These are phyloP conservation scores for Sarocladiaceae sp. DNA, from an alignment of 2,329 filamentous ascomycete genomes.

Conservation along the genomic window DNA sequence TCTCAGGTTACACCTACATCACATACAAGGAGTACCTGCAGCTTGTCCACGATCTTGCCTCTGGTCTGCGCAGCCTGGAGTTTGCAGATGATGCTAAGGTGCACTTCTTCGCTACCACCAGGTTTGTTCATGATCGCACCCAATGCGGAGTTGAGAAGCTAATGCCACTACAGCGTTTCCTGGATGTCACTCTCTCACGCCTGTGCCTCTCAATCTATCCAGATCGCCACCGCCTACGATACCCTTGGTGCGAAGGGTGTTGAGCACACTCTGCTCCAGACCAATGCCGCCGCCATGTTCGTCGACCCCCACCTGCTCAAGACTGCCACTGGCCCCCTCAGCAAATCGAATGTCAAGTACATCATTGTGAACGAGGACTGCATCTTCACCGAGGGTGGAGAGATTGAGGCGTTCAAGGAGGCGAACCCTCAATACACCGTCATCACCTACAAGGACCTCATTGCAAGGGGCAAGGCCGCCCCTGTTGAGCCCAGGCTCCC, in stretches of 20 bases:
- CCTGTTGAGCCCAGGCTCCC: slow-evolving; percentile 69
- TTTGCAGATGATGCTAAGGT: slow-evolving; percentile 63
- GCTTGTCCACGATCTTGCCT: slow-evolving; percentile 63
- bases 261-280: slow-evolving; percentile 80
- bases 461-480: slow-evolving; percentile 59
- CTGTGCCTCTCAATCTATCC: slow-evolving; percentile 77
- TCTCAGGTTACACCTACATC: slow-evolving; percentile 70
- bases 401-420: slow-evolving; percentile 53
- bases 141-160: neutral
- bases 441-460: slow-evolving; percentile 51
- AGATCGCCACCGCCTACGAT: slow-evolving; percentile 93
- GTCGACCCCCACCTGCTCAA: slow-evolving; percentile 75
- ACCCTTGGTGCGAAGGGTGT: slow-evolving; percentile 82
- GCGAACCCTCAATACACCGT: slow-evolving; percentile 51
- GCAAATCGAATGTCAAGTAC: slow-evolving; percentile 51
- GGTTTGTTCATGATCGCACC: slow-evolving; percentile 39
- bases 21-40: slow-evolving; percentile 77
- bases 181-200: slow-evolving; percentile 82
- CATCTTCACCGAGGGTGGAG: slow-evolving; percentile 44
- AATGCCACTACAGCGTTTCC: slow-evolving; percentile 50
- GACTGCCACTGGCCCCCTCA: slow-evolving; percentile 52
- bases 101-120: slow-evolving; percentile 82
- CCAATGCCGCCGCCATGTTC: slow-evolving; percentile 77
- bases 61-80: slow-evolving; percentile 71
- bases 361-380: slow-evolving; percentile 61